These are phyloP conservation scores for Nakazawaea siamensis DNA, from an alignment of 805 yeast genomes.

Conservation along the genomic window DNA sequence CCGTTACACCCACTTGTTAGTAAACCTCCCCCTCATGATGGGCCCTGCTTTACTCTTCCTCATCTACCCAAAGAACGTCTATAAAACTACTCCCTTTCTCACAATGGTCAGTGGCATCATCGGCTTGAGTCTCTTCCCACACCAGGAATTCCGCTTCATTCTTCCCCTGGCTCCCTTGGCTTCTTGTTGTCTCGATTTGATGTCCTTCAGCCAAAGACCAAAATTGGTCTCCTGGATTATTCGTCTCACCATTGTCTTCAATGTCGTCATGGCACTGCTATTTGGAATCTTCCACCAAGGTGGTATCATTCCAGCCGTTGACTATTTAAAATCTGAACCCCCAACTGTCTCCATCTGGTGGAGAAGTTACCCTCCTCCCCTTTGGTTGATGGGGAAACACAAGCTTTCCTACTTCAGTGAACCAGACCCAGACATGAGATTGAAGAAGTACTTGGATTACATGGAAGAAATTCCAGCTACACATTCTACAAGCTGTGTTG, in stretches of 20 bases:
- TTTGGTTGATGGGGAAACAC: constrained; percentile 49
- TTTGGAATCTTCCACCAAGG: constrained; percentile 88
- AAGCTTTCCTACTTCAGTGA: constrained; percentile 1
- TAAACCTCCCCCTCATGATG: constrained; percentile 71
- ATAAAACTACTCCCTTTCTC: constrained; percentile 47
- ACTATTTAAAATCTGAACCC: constrained; percentile 21
- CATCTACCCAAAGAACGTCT: constrained; percentile 30
- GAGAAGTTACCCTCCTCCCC: constrained; percentile 92
- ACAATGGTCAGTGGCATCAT: constrained; percentile 55
- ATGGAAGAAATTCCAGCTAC: constrained; percentile 6
- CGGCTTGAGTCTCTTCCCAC: constrained; percentile 67
- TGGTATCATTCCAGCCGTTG: constrained; percentile 70
- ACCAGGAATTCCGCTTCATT: constrained; percentile 89
- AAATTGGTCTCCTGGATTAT: constrained; percentile 19
- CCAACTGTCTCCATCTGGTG: constrained; percentile 57
- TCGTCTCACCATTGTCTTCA: constrained; percentile 56
- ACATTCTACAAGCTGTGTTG: constrained; percentile 16
- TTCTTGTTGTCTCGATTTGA: constrained; percentile 47
- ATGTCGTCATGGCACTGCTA: constrained; percentile 44
- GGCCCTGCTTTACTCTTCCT: constrained; percentile 66
- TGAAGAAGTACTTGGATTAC: constrained; percentile 6
- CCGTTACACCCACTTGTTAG: constrained; percentile 59
- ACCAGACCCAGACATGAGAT: constrained; percentile 4
- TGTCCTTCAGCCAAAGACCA: too few species aligned
- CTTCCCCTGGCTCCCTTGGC: constrained; percentile 70